Percentiles rank a stretch among this genome's conserved stretches.
Evolutionary conservation across 345 rosid species (phyloP).

Genomic region (Euclidium syriacum): DNA sequence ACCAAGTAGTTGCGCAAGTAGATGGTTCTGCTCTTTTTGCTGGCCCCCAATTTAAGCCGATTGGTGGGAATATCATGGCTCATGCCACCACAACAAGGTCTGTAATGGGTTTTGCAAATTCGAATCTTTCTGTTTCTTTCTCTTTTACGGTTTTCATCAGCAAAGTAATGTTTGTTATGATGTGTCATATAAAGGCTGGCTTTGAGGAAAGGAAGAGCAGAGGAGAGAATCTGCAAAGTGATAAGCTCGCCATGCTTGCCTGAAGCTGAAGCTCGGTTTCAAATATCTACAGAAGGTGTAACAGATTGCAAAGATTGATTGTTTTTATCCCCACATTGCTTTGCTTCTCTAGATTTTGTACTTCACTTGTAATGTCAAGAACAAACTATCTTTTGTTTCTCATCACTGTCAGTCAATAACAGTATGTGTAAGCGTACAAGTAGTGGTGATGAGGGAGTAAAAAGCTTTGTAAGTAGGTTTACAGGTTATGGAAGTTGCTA

Average conservation of each 20-base stretch:
- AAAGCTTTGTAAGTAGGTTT: constrained; percentile 15
- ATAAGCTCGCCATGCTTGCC: constrained; percentile 94
- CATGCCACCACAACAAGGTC: constrained; percentile 99
- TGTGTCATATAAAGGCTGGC: constrained; percentile 50
- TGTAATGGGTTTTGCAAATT: neutral
- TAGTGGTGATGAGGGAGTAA: neutral
- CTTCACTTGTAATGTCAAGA: constrained; percentile 6
- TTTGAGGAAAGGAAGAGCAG: constrained; percentile 88
- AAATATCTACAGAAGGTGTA: constrained; percentile 80
- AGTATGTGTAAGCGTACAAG: constrained; percentile 9
- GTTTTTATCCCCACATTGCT: neutral
- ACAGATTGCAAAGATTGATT: constrained; percentile 75
- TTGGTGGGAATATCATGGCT: constrained; percentile 97
- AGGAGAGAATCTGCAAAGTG: constrained; percentile 94
- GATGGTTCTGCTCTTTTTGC: constrained; percentile 94
- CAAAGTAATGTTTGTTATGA: neutral
- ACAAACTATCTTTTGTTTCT: neutral
- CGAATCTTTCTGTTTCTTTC: neutral
- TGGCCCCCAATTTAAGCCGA: constrained; percentile 97
- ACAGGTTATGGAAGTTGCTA: constrained; percentile 7
- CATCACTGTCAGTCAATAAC: neutral
- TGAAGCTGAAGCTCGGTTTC: constrained; percentile 93
- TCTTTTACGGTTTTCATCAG: neutral
- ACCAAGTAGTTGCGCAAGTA: constrained; percentile 98
- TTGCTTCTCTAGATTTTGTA: neutral